Evolutionary conservation across 2,329 filamentous ascomycete species (phyloP), one percentile per base, ranked within the genome.

Genomic region (Scolecobasidium constrictum): DNA sequence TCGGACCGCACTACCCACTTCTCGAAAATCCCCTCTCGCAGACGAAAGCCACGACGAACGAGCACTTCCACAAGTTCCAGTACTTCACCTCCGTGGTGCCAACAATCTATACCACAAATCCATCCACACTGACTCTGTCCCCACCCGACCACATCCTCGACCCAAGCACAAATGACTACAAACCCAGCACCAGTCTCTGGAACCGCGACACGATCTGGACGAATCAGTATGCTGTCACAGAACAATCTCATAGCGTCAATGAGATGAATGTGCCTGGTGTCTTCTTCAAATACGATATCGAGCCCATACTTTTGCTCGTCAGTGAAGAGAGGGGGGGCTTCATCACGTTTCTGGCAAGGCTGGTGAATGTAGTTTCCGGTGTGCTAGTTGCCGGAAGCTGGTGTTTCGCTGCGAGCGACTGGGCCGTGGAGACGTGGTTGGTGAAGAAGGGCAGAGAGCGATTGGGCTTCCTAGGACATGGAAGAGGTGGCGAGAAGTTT

Each of bases 251-350:
- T 54, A 66, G 71, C 26, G 73, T 93, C 34, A 68, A 71, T 43
- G 83, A 93, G 54, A 78, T 58, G 48, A 66, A 69, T 46, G 76
- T 95, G 1, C 92, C 92, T 0, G 92, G 92, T 22, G 78, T 98
- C 48, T 98, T 96, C 60, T 85, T 98, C 74, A 98, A 96, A 68
- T 98, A 94, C 66, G 90, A 96, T 60, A 95, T 98, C 53, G 92
- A 98, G 69, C 92, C 92, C 2, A 88, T 98, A 53, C 68, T 92
- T 60, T 70, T 98, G 42, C 81, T 83, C 20, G 81, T 98, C 34
- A 81, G 82, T 48, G 90, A 96, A 66, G 78, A 79, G 55, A 78
- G 87, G 56, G 80, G 81, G 45, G 73, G 83, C 35, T 69, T 94
- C 46, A 64, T 94, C 50, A 70, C 74, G 18, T 77, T 98, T 52